Percentiles rank a stretch among this genome's conserved stretches.
Evolutionary conservation across 345 rosid species (phyloP).

Genomic region (Microcos paniculata): DNA sequence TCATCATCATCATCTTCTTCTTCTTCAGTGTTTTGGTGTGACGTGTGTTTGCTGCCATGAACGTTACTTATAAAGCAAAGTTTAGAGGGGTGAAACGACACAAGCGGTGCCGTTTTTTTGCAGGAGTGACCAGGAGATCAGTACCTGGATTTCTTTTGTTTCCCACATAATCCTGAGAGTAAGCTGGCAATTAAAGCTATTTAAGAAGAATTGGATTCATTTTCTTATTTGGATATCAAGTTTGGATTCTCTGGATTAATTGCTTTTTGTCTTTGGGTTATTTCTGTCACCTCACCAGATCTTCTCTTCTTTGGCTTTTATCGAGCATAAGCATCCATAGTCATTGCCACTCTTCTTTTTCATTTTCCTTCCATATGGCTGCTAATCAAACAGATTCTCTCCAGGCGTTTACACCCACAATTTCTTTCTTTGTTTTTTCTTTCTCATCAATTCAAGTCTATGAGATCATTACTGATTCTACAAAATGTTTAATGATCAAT

Average conservation of each 20-base stretch:
- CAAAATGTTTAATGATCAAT: not conserved
- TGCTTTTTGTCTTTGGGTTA: not conserved
- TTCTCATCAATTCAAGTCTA: not conserved
- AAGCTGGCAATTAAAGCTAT: not conserved
- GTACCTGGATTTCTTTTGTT: not conserved
- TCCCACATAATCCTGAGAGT: not conserved
- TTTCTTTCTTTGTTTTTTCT: not conserved
- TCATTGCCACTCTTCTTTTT: not conserved
- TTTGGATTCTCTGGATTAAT: not conserved
- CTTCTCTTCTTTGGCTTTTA: not conserved
- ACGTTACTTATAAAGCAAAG: not conserved
- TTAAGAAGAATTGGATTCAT: slow-evolving; percentile 2
- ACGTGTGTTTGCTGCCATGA: not conserved
- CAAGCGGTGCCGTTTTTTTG: not conserved
- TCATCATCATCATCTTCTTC: not conserved
- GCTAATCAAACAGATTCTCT: not conserved
- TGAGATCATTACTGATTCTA: not conserved
- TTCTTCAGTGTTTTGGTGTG: not conserved
- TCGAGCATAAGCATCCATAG: not conserved
- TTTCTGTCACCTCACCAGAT: not conserved
- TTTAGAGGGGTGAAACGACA: not conserved
- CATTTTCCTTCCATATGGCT: not conserved
- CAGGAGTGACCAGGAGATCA: not conserved
- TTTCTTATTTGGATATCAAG: not conserved
- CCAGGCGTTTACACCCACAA: not conserved